Base-by-base conservation (phyloP, 352 stramenopile genomes). In the Pythium folliculosum region DNA sequence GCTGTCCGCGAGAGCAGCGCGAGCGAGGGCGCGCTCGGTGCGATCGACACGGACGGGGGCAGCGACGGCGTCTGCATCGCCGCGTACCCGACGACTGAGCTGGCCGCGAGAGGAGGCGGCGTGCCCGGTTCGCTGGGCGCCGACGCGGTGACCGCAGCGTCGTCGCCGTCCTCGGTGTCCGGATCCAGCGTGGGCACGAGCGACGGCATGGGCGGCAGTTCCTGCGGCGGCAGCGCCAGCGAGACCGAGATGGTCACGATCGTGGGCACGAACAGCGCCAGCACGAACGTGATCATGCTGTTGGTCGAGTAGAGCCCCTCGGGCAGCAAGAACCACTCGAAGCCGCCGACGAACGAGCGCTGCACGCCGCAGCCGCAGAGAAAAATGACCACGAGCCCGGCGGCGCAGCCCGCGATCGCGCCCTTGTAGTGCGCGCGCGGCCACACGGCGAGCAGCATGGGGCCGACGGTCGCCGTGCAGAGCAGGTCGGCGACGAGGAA, bases 201-300 rank as follows among this genome's bases (percentile, higher is more conserved):
- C 23, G 40, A n/a, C 16, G 55, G 55, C 40, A 63, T 63, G 7
- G 38, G 55, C 13, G 55, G 40, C 2, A 63, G 55, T 9, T 52
- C 40, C 43, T 63, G 55, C 40, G 50, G 55, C 9, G 76, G 63
- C 21, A 82, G 64, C 52, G 73, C 51, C 49, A 93, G 69, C 30
- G 85, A 91, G 21, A 90, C 75, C 12, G 21, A 64, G 32, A 91
- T 61, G 6, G 85, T 91, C 49, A 80, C 71, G 30, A 80, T 54
- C 0, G 77, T 72, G 14, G 85, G 85, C n/a, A 93, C 62, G 50
- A 90, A 66, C 10, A 91, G 70, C 17, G 81, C 80, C 30, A 88
- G 66, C 53, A 93, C 80, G 75, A 93, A 93, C 5, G 84, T 91
- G 64, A 91, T 77, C 82, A 93, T 91, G 57, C 80, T 91, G 76